Conservation (phyloP, 2,329 filamentous ascomycete genomes). For the Pseudogymnoascus verrucosus region DNA sequence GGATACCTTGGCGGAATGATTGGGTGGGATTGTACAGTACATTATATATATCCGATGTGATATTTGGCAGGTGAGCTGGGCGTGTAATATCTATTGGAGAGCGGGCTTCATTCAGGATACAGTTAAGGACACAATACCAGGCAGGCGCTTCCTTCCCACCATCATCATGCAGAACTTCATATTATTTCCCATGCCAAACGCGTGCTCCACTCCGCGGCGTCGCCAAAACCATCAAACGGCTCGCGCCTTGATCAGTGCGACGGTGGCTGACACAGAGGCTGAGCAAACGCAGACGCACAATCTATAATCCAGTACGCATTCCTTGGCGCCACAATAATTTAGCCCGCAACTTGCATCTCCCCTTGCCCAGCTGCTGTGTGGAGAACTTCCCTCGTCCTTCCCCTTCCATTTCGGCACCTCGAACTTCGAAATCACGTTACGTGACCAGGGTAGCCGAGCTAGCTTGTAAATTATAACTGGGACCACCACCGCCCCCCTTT, state of each 20-base stretch:
- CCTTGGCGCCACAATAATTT: neutral
- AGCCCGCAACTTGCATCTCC: neutral
- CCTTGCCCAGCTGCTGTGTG: neutral
- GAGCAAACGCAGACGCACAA: neutral
- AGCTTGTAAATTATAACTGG: constrained; percentile 3
- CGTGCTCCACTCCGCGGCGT: neutral
- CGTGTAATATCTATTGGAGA: constrained; percentile 7
- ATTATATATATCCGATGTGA: constrained; percentile 6
- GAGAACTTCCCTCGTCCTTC: neutral
- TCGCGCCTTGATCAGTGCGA: constrained; percentile 3
- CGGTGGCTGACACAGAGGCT: constrained; percentile 4
- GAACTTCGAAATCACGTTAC: neutral
- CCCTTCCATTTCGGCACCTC: neutral
- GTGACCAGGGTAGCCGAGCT: neutral
- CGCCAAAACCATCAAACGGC: neutral
- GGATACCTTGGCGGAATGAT: neutral
- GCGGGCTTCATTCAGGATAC: constrained; percentile 3
- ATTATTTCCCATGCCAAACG: neutral
- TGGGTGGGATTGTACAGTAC: constrained; percentile 3
- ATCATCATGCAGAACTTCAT: neutral
- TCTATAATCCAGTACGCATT: neutral
- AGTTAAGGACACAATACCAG: neutral
- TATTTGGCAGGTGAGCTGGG: neutral
- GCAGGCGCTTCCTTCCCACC: neutral
- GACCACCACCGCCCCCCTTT: neutral